phyloP scores from a whole-genome alignment of 2,329 filamentous ascomycete species.

The Cladosporium halotolerans region DNA sequence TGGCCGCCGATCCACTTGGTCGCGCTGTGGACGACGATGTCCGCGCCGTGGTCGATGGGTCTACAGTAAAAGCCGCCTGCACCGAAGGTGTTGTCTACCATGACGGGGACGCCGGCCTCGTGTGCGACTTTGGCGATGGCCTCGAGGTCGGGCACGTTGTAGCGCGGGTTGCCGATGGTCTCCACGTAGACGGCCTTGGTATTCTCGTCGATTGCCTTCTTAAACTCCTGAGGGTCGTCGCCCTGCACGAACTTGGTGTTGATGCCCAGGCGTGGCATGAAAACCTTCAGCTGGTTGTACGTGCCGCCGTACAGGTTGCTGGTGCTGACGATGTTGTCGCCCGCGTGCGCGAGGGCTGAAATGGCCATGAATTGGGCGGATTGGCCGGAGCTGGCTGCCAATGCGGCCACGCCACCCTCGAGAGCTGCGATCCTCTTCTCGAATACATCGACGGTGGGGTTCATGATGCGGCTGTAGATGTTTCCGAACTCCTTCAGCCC shows the following conservation, averaged over 20 bases:
- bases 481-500: slow-evolving; percentile 96
- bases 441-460: slow-evolving; percentile 92
- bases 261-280: slow-evolving; percentile 80
- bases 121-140: slow-evolving; percentile 77
- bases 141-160: slow-evolving; percentile 88
- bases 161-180: slow-evolving; percentile 87
- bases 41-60: slow-evolving; percentile 83
- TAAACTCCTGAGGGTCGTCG: slow-evolving; percentile 73
- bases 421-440: slow-evolving; percentile 95
- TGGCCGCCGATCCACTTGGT: slow-evolving; percentile 98
- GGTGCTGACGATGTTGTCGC: slow-evolving; percentile 90
- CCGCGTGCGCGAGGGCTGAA: slow-evolving; percentile 72
- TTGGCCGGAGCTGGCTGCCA: slow-evolving; percentile 81
- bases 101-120: slow-evolving; percentile 52
- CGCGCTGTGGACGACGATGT: slow-evolving; percentile 89
- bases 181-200: slow-evolving; percentile 92
- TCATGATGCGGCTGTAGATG: slow-evolving; percentile 96
- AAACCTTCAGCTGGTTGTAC: slow-evolving; percentile 95
- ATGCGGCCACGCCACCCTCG: slow-evolving; percentile 81
- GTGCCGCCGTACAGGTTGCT: slow-evolving; percentile 90
- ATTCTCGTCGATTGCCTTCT: slow-evolving; percentile 77
- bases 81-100: slow-evolving; percentile 92
- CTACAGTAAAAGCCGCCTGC: slow-evolving; percentile 83
- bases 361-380: slow-evolving; percentile 89
- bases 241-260: slow-evolving; percentile 79